phyloP scores from a whole-genome alignment of 352 stramenopile species.

The Phytophthora sansomeana region DNA sequence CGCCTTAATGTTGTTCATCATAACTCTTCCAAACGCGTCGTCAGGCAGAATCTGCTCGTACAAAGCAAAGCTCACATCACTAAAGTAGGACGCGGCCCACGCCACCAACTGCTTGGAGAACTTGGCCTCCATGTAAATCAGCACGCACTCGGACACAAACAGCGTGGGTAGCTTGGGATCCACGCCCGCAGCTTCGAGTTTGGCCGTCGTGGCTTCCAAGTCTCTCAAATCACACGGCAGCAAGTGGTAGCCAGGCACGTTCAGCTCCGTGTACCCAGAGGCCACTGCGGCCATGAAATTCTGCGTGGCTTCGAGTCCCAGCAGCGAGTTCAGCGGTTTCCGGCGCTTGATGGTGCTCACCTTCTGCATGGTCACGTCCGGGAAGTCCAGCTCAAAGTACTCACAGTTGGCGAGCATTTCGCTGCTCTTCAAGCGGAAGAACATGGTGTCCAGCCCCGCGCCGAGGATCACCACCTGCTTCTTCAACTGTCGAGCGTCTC shows the following conservation, averaged over 20 bases:
- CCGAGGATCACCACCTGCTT: constrained; percentile 87
- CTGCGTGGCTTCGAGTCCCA: constrained; percentile 47
- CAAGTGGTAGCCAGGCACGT: constrained; percentile 79
- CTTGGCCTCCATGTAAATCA: constrained; percentile 93
- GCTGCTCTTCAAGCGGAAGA: constrained; percentile 71
- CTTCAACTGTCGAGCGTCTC: constrained; percentile 23
- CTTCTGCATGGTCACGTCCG: constrained; percentile 83
- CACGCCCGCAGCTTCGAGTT: constrained; percentile 68
- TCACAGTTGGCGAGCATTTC: constrained; percentile 52
- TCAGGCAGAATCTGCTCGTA: constrained; percentile 94
- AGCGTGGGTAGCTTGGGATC: constrained; percentile 61
- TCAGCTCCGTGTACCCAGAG: constrained; percentile 67
- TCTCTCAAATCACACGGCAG: constrained; percentile 81
- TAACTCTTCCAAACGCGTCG: constrained; percentile 91
- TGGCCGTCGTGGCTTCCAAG: constrained; percentile 53
- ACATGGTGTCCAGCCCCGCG: constrained; percentile 87
- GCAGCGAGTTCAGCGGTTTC: constrained; percentile 58
- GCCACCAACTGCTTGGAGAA: constrained; percentile 77
- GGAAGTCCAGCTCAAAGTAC: constrained; percentile 90
- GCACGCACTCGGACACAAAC: constrained; percentile 92
- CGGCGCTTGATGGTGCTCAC: constrained; percentile 76
- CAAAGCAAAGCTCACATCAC: constrained; percentile 79
- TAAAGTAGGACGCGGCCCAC: constrained; percentile 76
- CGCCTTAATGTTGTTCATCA: constrained; percentile 92
- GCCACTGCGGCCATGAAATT: constrained; percentile 67